Conservation (phyloP, 2,329 filamentous ascomycete species). For the Pyrenophora teres region DNA sequence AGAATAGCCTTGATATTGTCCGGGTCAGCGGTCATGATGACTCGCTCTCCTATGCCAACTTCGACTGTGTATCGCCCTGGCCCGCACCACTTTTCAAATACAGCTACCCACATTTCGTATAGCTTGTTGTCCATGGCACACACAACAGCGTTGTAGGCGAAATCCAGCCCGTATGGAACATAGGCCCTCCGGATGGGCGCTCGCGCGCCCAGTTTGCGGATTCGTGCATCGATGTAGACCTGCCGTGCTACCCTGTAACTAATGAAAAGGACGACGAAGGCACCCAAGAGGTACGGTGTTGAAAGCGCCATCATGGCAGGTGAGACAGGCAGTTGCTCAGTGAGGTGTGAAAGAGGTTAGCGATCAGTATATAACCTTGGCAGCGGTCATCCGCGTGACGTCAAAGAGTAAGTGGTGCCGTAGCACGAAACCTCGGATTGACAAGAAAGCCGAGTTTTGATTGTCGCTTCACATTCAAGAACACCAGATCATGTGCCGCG, state of each 20-base stretch:
- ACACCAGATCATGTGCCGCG: background rate
- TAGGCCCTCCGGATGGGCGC: slow-evolving; percentile 50
- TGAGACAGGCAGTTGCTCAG: no score
- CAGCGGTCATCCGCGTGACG: slow-evolving; percentile 6
- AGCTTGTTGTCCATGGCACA: slow-evolving; percentile 60
- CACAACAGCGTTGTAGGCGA: slow-evolving; percentile 63
- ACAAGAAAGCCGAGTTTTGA: slow-evolving; percentile 5
- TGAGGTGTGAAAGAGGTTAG: no score
- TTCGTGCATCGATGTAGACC: slow-evolving; percentile 42
- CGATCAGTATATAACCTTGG: background rate
- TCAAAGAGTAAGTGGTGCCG: background rate
- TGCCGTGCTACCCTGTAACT: slow-evolving; percentile 21
- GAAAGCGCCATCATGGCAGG: slow-evolving; percentile 11
- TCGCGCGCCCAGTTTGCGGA: slow-evolving; percentile 50
- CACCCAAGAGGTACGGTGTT: slow-evolving; percentile 29
- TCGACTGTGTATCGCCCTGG: slow-evolving; percentile 64
- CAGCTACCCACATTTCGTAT: slow-evolving; percentile 64
- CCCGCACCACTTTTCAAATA: slow-evolving; percentile 52
- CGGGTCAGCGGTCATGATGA: slow-evolving; percentile 77
- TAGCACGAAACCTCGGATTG: background rate
- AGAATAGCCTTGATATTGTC: slow-evolving; percentile 91
- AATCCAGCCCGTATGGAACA: slow-evolving; percentile 62
- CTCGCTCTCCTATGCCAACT: slow-evolving; percentile 60
- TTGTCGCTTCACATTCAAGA: background rate
- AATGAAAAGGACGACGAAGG: slow-evolving; percentile 25